A percentile compares a stretch with the other conserved stretches of the same genome.
Conservation (phyloP, 306 rosid species). For the Hylodesmum podocarpum region DNA sequence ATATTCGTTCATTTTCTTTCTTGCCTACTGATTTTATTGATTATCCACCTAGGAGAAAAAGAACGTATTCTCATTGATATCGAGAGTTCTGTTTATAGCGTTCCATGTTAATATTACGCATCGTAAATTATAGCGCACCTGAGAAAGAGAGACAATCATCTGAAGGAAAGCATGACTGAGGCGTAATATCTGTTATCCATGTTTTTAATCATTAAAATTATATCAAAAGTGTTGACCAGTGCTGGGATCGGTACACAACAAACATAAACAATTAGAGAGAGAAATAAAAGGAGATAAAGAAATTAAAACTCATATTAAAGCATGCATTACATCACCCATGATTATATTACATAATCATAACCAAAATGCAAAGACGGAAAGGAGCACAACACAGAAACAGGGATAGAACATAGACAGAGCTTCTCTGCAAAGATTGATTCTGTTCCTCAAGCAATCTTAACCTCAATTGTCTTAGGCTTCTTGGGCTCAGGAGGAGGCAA, state of each 20-base stretch:
- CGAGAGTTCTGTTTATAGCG: background rate
- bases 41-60: no score
- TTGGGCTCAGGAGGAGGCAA: slow-evolving; percentile 95
- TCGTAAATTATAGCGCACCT: no score
- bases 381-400: background rate
- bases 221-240: no score
- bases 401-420: background rate
- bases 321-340: background rate
- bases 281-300: background rate
- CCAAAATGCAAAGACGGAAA: background rate
- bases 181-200: no score
- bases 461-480: slow-evolving; percentile 81
- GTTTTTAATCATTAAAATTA: no score
- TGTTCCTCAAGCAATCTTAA: slow-evolving; percentile 65
- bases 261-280: background rate
- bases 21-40: no score
- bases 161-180: no score
- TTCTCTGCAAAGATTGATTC: background rate
- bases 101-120: background rate
- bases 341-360: background rate
- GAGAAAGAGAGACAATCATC: no score
- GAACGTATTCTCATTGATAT: no score
- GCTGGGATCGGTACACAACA: background rate
- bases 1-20: background rate
- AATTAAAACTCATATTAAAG: background rate